Conservation (phyloP, 257 asterid genomes). For the Solanum appendiculatum region DNA sequence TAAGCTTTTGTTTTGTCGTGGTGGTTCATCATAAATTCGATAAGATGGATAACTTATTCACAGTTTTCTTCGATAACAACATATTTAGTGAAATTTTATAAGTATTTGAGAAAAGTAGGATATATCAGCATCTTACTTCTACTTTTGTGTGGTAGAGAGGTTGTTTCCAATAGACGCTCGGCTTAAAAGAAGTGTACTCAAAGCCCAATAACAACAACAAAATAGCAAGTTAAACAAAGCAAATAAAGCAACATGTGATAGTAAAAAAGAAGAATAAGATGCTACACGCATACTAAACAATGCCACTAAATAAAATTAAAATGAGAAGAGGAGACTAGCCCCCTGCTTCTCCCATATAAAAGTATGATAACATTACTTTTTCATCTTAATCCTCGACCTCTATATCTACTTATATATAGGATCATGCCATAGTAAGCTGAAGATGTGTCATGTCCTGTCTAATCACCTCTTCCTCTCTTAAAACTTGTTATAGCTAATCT, state of each 20-base stretch:
- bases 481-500: too few species aligned
- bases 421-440: background rate
- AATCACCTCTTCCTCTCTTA: too few species aligned
- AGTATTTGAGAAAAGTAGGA: background rate
- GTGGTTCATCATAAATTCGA: background rate
- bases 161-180: background rate
- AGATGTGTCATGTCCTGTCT: too few species aligned
- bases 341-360: background rate
- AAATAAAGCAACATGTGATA: background rate
- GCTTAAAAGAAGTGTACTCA: background rate
- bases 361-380: too few species aligned
- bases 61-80: background rate
- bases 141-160: background rate
- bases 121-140: background rate
- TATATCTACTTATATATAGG: background rate
- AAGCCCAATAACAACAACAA: background rate
- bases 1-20: background rate
- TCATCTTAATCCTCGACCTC: background rate
- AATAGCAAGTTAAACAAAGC: background rate
- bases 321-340: background rate
- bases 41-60: background rate
- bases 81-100: background rate
- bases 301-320: background rate
- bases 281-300: background rate
- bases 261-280: too few species aligned